Evolutionary conservation across 306 rosid species (phyloP), one percentile per base, ranked within the genome.

Genomic region (Crotalaria pallida): DNA sequence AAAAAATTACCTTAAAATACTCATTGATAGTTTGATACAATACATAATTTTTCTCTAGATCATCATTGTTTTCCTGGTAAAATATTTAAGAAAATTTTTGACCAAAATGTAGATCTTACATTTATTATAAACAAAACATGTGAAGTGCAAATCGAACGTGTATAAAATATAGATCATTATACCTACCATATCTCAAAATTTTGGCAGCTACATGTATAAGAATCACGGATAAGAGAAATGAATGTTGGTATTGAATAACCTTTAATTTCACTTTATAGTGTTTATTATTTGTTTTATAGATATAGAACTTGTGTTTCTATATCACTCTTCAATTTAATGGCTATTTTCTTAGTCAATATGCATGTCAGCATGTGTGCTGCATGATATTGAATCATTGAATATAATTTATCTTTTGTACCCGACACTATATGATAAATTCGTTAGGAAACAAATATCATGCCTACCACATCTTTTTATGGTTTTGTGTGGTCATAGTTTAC

Each of bases 101-200:
- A 43, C 57, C n/a, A 17, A 27, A 44, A 17, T 34, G 34, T 18
- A 31, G 34, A 67, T 31, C 72, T 13, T 45, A 45, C 7, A 45
- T 45, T n/a, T 12, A 67, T 17, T 11, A 36, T 34, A 40, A 12
- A 15, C 18, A 45, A 56, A 70, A 43, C 52, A 52, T 73, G 40
- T 34, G 66, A 56, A 70, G 81, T 80, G 80, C 81, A 75, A 63
- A 57, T 80, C 84, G 64, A 75, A 57, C 74, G 74, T 64, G 81
- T 65, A 48, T 57, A 56, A 63, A 33, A 69, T 65, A 70, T 22
- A 10, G n/a, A n/a, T n/a, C 67, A 51, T 76, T 40, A 47, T 71
- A 76, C 84, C 84, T 71, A 80, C 75, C 81, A 51, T 65, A 71
- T 76, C 67, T 71, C 22, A 12, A 59, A 36, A 33, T 33, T 13